phyloP scores from a whole-genome alignment of 768 basidiomycete species.

The Cystobasidiopsis lactophilus region DNA sequence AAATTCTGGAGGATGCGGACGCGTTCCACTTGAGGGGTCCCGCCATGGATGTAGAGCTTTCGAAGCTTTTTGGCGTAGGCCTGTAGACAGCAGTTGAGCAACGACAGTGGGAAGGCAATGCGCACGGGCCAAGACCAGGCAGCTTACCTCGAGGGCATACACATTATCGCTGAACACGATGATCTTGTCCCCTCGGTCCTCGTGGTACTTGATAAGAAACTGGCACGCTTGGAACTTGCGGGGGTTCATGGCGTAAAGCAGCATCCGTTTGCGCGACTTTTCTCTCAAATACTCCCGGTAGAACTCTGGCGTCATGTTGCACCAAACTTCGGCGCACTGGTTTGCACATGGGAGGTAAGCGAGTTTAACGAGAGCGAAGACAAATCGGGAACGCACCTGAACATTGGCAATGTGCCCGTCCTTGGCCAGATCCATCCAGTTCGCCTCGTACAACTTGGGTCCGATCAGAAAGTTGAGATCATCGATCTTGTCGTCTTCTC shows the following conservation, averaged over 20 bases:
- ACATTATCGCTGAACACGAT: conserved; percentile 99
- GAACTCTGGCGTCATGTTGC: conserved; percentile 98
- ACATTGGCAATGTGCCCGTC: conserved; percentile 99
- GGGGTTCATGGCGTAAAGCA: conserved; percentile 98
- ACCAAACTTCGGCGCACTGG: conserved; percentile 99
- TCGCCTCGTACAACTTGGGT: conserved; percentile 95
- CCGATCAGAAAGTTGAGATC: conserved; percentile 99
- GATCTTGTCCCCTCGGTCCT: conserved; percentile 91
- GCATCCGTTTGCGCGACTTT: conserved; percentile 76
- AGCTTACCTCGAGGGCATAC: conserved; percentile 70
- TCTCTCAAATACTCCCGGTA: conserved; percentile 91
- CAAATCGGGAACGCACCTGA: conserved; percentile 39
- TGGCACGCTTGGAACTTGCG: conserved; percentile 99
- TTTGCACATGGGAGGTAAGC: too few relatives aligned
- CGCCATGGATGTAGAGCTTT: conserved; percentile 78
- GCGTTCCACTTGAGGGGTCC: conserved; percentile 61
- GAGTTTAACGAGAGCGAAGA: neutral
- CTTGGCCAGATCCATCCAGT: conserved; percentile 99
- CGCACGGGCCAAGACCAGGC: neutral
- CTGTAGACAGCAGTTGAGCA: conserved; percentile 25
- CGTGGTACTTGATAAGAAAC: conserved; percentile 94
- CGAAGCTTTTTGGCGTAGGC: conserved; percentile 74
- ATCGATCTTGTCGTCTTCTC: conserved; percentile 96
- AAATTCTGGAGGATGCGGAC: conserved; percentile 88
- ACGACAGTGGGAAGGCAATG: neutral